These are phyloP conservation scores for Insectozyma bohioensis DNA, from an alignment of 1,139 yeast species.

Conservation along the genomic window DNA sequence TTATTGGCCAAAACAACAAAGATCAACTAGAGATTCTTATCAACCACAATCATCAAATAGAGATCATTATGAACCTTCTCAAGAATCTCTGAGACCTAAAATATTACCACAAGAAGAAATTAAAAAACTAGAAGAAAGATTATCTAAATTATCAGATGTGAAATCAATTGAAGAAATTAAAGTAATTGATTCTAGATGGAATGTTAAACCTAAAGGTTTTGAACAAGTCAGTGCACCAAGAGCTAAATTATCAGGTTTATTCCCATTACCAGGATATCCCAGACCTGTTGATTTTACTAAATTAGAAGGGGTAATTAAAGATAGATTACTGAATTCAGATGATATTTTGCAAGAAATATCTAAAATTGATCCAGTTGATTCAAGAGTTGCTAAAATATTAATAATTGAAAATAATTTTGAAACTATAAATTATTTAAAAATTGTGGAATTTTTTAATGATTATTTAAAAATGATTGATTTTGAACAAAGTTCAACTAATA, in stretches of 20 bases:
- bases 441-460: slow-evolving; percentile 44
- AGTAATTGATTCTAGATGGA: slow-evolving; percentile 64
- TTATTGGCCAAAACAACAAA: slow-evolving; percentile 3
- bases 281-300: slow-evolving; percentile 56
- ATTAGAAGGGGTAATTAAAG: slow-evolving; percentile 48
- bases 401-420: slow-evolving; percentile 48
- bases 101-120: slow-evolving; percentile 3
- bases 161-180: slow-evolving; percentile 34
- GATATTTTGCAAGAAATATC: slow-evolving; percentile 40
- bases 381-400: slow-evolving; percentile 51
- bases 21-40: background rate
- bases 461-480: slow-evolving; percentile 39
- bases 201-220: slow-evolving; percentile 69
- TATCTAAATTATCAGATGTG: slow-evolving; percentile 22
- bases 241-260: slow-evolving; percentile 80
- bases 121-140: slow-evolving; percentile 13
- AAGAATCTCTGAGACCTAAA: no score
- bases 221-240: slow-evolving; percentile 75
- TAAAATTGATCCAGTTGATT: slow-evolving; percentile 50
- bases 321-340: slow-evolving; percentile 39
- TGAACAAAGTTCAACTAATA: slow-evolving; percentile 26
- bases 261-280: slow-evolving; percentile 74
- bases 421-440: slow-evolving; percentile 36
- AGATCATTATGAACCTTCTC: no score
- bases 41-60: no score